Base-by-base conservation (phyloP, 2,329 filamentous ascomycete genomes). In the Pseudocercospora eumusae region DNA sequence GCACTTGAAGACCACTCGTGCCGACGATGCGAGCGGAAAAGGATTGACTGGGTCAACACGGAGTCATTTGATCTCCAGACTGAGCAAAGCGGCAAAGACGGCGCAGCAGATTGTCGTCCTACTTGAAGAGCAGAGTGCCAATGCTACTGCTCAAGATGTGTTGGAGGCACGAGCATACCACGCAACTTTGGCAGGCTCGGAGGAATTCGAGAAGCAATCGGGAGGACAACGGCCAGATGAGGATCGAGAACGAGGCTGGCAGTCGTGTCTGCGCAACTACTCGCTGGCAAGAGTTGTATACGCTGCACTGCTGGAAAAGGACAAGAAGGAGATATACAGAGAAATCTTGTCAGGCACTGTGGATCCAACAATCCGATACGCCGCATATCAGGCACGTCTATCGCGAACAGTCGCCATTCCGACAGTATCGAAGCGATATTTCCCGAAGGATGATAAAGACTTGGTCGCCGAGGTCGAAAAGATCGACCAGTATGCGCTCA, bases 341-440 rank as follows among this genome's bases (percentile, higher is more conserved):
- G 93, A 98, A 64, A 83, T 97, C 23, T 80, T 99, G 61, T 86
- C 89, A 53, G 88, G 90, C 70, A 96, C 90, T 4, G 88, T 96
- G 64, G 95, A 99, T 74, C 93, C 93, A 1, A 96, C 92, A 65
- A 91, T 99, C 71, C 88, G 93, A 66, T 98, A 96, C 75, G 93
- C 93, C 36, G 92, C 95, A 18, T 98, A 98, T 75, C 92, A 96
- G 76, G 84, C 92, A 74, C 90, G 93, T 74, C 85, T 96, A 31
- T 90, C 93, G 0, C 87, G 95, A 47, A 96, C 92, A 1, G 85
- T 92, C 58, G 88, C 93, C 2, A 88, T 96, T 54, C 84, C 89
- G 0, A 85, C 87, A 7, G 90, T 98, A 66, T 90, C 91, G 2
- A 87, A 88, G 69, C 88, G 89, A 67, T 88, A 88, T 64, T 96